phyloP scores from a whole-genome alignment of 2,329 filamentous ascomycete species.

The Diaporthe eres region DNA sequence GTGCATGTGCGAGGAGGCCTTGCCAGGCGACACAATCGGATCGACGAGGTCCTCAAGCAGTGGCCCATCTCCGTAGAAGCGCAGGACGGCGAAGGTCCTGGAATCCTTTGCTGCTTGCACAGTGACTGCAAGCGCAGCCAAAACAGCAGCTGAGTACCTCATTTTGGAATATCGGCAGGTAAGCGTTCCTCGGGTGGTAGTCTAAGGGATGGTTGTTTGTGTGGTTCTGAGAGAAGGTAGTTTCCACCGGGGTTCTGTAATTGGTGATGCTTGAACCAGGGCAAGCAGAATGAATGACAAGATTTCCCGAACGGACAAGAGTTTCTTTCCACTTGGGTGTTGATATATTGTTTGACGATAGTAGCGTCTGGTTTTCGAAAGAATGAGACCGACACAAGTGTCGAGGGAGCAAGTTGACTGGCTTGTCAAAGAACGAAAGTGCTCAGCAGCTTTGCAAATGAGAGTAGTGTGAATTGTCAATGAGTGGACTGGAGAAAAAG shows the following conservation, averaged over 20 bases:
- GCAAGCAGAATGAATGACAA: slow-evolving; percentile 46
- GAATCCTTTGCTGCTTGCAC: slow-evolving; percentile 57
- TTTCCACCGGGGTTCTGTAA: slow-evolving; percentile 13
- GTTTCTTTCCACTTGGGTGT: slow-evolving; percentile 5
- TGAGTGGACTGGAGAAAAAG: slow-evolving; percentile 19
- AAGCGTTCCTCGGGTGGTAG: background rate
- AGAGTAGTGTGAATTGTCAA: slow-evolving; percentile 15
- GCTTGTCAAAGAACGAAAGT: slow-evolving; percentile 30
- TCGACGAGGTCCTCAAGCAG: slow-evolving; percentile 74
- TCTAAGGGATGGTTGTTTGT: background rate
- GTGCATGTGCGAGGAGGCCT: slow-evolving; percentile 74
- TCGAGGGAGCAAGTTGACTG: slow-evolving; percentile 19
- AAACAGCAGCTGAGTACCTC: slow-evolving; percentile 19
- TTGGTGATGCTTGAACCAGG: slow-evolving; percentile 51
- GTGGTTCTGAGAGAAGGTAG: background rate
- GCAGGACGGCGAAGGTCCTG: slow-evolving; percentile 77
- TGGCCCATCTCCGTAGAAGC: slow-evolving; percentile 76
- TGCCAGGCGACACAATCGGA: slow-evolving; percentile 76
- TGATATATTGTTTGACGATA: slow-evolving; percentile 10
- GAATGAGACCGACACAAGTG: slow-evolving; percentile 12
- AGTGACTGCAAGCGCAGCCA: slow-evolving; percentile 57
- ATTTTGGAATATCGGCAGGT: slow-evolving; percentile 19
- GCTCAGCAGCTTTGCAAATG: slow-evolving; percentile 40
- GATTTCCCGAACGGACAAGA: background rate
- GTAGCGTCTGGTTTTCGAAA: background rate